Evolutionary conservation across 1,284 basidiomycete genomes (phyloP).

Genomic region (Pseudozyma thailandica): DNA sequence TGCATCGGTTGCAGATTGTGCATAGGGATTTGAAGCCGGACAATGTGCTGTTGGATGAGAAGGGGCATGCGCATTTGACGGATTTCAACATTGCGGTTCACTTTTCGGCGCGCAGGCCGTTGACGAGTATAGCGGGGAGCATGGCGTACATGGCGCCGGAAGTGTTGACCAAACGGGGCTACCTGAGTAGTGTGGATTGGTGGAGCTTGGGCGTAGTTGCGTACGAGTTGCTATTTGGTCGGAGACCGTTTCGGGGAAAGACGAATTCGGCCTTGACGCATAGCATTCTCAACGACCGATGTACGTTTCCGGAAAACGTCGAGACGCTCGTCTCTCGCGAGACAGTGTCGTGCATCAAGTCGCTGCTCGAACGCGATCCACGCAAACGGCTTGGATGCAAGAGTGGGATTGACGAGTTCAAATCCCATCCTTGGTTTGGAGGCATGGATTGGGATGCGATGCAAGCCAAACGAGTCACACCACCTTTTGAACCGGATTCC

Average conservation of each 20-base stretch:
- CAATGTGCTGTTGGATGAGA: constrained; percentile 90
- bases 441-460: constrained; percentile 86
- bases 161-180: constrained; percentile 63
- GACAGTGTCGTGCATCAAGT: constrained; percentile 52
- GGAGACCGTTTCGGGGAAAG: constrained; percentile 61
- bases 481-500: constrained; percentile 93
- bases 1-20: constrained; percentile 90
- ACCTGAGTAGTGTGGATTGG: constrained; percentile 61
- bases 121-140: constrained; percentile 84
- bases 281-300: constrained; percentile 59
- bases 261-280: constrained; percentile 63
- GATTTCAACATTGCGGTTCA: constrained; percentile 99
- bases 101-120: constrained; percentile 83
- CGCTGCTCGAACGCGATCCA: constrained; percentile 83
- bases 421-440: constrained; percentile 85
- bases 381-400: constrained; percentile 83
- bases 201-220: constrained; percentile 62
- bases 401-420: constrained; percentile 75
- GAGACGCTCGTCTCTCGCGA: constrained; percentile 56
- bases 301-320: constrained; percentile 62
- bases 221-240: constrained; percentile 61
- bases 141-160: constrained; percentile 91
- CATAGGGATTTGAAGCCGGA: constrained; percentile 88
- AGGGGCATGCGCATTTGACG: constrained; percentile 93
- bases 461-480: constrained; percentile 77